Conservation (phyloP, 1,139 yeast genomes). For the Blastobotrys arbuscula region DNA sequence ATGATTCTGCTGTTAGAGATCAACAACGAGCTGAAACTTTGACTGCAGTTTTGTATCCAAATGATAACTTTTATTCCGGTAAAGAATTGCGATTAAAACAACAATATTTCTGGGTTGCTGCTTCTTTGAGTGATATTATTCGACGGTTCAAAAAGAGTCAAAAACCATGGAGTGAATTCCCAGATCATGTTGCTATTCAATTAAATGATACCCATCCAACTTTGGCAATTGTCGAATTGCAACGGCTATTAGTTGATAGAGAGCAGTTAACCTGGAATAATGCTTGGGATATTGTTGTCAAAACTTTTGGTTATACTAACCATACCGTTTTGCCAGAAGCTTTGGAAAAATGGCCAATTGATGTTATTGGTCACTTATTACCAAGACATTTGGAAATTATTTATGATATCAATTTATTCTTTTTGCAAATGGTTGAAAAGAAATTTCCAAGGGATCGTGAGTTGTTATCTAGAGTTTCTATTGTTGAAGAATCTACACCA, state of each 20-base stretch:
- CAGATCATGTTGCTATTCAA: slow-evolving; percentile 87
- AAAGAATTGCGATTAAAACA: slow-evolving; percentile 90
- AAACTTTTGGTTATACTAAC: slow-evolving; percentile 86
- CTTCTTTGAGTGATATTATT: slow-evolving; percentile 84
- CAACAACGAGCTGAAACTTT: slow-evolving; percentile 90
- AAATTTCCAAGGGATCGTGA: slow-evolving; percentile 65
- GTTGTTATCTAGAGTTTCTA: slow-evolving; percentile 64
- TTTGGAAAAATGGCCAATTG: slow-evolving; percentile 92
- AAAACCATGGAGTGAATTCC: slow-evolving; percentile 75
- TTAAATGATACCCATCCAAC: slow-evolving; percentile 96
- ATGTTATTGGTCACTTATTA: slow-evolving; percentile 64
- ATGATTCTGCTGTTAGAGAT: slow-evolving; percentile 72
- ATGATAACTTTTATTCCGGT: slow-evolving; percentile 87
- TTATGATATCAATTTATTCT: slow-evolving; percentile 76
- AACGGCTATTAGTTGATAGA: slow-evolving; percentile 76
- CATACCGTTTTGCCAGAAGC: slow-evolving; percentile 96
- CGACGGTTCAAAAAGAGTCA: slow-evolving; percentile 81
- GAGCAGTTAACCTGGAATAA: slow-evolving; percentile 75
- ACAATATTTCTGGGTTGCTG: slow-evolving; percentile 96
- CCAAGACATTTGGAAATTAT: slow-evolving; percentile 92
- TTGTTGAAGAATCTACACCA: slow-evolving; percentile 74
- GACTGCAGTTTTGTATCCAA: slow-evolving; percentile 87
- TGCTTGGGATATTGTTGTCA: slow-evolving; percentile 81
- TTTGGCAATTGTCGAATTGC: slow-evolving; percentile 82
- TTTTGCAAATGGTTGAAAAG: slow-evolving; percentile 69